Evolutionary conservation across 129 eudicot genomes (phyloP).

Genomic region (Oenanthe sinensis): DNA sequence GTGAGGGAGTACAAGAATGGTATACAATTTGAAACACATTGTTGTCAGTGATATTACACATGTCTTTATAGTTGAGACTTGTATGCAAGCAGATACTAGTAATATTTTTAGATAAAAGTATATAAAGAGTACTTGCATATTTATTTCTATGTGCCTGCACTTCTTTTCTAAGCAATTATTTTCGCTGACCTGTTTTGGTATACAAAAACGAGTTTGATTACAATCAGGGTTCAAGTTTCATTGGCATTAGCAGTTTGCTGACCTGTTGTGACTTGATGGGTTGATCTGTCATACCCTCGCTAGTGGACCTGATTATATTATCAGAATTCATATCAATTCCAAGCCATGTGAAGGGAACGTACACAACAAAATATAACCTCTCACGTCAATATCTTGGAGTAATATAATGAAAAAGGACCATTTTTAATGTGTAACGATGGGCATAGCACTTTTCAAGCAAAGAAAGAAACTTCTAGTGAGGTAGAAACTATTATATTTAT

Average conservation of each 20-base stretch:
- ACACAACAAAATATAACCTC: neutral
- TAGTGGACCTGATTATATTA: too few relatives aligned
- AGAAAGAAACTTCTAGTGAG: neutral
- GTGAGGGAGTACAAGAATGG: too few relatives aligned
- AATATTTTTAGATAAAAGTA: too few relatives aligned
- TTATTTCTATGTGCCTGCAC: neutral
- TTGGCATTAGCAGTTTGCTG: too few relatives aligned
- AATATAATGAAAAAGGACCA: neutral
- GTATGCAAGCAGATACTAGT: neutral
- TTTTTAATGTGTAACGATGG: neutral
- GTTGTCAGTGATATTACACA: neutral
- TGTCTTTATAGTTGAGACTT: neutral
- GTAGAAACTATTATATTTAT: neutral
- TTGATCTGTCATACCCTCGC: too few relatives aligned
- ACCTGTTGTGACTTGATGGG: too few relatives aligned
- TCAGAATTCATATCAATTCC: neutral
- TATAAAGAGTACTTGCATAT: too few relatives aligned
- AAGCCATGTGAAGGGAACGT: neutral
- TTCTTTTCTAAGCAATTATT: neutral
- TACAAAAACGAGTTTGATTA: neutral
- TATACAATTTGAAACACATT: neutral
- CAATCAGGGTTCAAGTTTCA: neutral
- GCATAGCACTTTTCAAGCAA: neutral
- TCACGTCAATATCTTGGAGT: neutral
- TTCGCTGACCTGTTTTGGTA: neutral